Conservation (phyloP, 148 eudicot genomes). For the Fallopia convolvulus region DNA sequence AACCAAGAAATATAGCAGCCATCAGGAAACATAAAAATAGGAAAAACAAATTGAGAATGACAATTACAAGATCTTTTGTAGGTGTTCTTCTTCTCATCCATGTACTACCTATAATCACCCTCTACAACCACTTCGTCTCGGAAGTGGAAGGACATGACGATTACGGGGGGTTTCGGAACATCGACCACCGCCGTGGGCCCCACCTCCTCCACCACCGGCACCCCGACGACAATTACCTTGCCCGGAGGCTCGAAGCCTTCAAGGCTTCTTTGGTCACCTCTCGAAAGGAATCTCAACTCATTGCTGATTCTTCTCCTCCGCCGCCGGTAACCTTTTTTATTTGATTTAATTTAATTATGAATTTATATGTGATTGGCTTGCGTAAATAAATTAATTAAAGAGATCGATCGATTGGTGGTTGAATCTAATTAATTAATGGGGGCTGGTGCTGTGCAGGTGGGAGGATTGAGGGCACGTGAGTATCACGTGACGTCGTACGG, state of each 20-base stretch:
- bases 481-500: conserved; percentile 68
- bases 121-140: conserved; percentile 7
- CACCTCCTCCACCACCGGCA: background rate
- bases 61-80: background rate
- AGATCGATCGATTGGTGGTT: background rate
- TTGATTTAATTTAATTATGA: no score
- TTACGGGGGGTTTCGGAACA: background rate
- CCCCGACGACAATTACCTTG: background rate
- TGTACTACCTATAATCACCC: background rate
- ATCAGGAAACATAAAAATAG: background rate
- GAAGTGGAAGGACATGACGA: background rate
- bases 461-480: conserved; percentile 17
- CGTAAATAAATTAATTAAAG: no score
- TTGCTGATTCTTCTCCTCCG: background rate
- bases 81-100: background rate
- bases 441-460: background rate
- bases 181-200: conserved; percentile 1
- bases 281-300: background rate
- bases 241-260: background rate
- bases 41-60: background rate
- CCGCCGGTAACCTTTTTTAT: background rate
- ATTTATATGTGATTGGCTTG: no score
- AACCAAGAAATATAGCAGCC: background rate
- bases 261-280: background rate
- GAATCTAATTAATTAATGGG: background rate